A percentile compares a stretch with the other conserved stretches of the same genome.
phyloP scores from a whole-genome alignment of 192 early-diverging fungal species.

The Coemansia sp. region DNA sequence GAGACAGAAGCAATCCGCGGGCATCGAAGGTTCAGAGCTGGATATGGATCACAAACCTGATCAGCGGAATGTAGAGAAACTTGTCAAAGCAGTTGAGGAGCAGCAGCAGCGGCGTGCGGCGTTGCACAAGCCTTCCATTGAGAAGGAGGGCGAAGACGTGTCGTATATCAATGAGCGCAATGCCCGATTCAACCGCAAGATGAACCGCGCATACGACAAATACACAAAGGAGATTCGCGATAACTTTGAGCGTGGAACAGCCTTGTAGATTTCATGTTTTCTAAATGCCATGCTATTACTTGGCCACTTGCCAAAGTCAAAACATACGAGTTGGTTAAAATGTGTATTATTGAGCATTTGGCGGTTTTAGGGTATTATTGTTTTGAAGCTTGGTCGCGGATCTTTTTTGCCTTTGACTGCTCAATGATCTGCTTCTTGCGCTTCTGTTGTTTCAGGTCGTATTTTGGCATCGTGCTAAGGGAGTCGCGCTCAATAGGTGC shows the following conservation, averaged over 20 bases:
- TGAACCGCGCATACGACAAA: constrained; percentile 92
- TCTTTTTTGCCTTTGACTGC: constrained; percentile 53
- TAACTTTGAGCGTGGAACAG: constrained; percentile 84
- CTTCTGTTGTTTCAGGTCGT: constrained; percentile 70
- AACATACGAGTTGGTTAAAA: background rate
- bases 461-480: constrained; percentile 78
- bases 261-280: constrained; percentile 47
- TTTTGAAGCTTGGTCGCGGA: constrained; percentile 2
- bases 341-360: background rate
- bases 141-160: constrained; percentile 81
- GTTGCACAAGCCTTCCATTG: constrained; percentile 43
- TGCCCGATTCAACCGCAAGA: constrained; percentile 95
- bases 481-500: constrained; percentile 70
- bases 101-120: constrained; percentile 71
- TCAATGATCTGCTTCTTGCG: constrained; percentile 60
- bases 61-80: constrained; percentile 64
- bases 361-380: background rate
- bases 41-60: constrained; percentile 59
- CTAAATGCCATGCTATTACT: too few relatives aligned
- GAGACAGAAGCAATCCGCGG: constrained; percentile 56
- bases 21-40: constrained; percentile 40
- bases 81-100: constrained; percentile 74
- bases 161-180: constrained; percentile 98
- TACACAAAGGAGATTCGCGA: constrained; percentile 92
- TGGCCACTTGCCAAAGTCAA: background rate